Percentiles rank a stretch among this genome's conserved stretches.
These are phyloP conservation scores for Phytopythium helicoides DNA, from an alignment of 352 stramenopile species.

Conservation along the genomic window DNA sequence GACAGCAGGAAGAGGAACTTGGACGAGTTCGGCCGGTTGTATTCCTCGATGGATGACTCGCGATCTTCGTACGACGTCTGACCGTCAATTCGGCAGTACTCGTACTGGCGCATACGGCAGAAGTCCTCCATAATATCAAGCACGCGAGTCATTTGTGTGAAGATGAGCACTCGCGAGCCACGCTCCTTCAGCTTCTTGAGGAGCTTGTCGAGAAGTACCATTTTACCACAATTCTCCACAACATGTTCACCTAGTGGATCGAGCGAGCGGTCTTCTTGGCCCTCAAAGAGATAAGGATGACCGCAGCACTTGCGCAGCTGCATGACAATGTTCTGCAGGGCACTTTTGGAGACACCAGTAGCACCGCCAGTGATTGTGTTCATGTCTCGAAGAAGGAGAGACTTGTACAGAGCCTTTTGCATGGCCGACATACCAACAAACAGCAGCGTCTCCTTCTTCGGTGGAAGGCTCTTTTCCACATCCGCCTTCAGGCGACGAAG, in stretches of 20 bases:
- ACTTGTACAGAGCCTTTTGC: constrained; percentile 97
- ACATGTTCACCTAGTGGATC: constrained; percentile 96
- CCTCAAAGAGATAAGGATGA: constrained; percentile 94
- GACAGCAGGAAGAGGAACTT: constrained; percentile 98
- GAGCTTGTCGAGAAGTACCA: constrained; percentile 95
- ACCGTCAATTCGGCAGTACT: constrained; percentile 90
- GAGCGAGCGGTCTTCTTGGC: constrained; percentile 93
- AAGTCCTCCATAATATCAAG: constrained; percentile 96
- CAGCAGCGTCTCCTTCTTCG: constrained; percentile 97
- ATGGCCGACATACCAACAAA: constrained; percentile 90
- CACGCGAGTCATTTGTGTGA: constrained; percentile 93
- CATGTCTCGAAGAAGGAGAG: constrained; percentile 95
- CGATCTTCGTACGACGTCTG: constrained; percentile 87
- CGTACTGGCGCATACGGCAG: constrained; percentile 91
- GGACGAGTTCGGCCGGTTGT: constrained; percentile 95
- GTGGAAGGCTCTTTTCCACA: constrained; percentile 97
- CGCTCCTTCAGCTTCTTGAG: constrained; percentile 85
- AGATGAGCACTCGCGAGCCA: constrained; percentile 89
- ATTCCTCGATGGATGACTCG: constrained; percentile 88
- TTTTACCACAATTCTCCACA: constrained; percentile 97
- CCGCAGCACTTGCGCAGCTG: constrained; percentile 88
- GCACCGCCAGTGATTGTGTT: constrained; percentile 76
- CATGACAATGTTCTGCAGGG: constrained; percentile 88
- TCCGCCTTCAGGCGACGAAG: constrained; percentile 98
- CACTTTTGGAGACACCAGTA: constrained; percentile 71